A percentile compares a stretch with the other conserved stretches of the same genome.
Evolutionary conservation across 306 rosid genomes (phyloP).

Genomic region (Parietaria judaica): DNA sequence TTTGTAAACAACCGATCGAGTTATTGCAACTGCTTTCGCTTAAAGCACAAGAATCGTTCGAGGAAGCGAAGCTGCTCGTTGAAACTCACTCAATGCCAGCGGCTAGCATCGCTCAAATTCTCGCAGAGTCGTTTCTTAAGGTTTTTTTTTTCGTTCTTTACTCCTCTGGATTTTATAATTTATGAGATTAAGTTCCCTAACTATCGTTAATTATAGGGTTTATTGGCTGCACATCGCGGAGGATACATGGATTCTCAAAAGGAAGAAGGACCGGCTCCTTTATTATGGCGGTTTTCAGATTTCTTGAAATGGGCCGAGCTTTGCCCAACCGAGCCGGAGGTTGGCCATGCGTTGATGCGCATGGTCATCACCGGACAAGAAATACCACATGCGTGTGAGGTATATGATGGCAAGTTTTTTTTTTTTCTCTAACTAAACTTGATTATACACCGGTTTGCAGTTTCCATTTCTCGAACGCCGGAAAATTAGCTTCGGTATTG

Average conservation of each 20-base stretch:
- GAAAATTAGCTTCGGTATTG: too few relatives aligned
- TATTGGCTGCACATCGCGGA: constrained; percentile 98
- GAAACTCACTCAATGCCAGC: constrained; percentile 87
- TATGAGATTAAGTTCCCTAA: background rate
- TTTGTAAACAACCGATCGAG: constrained; percentile 82
- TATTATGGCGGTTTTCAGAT: constrained; percentile 92
- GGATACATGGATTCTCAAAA: constrained; percentile 95
- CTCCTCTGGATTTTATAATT: background rate
- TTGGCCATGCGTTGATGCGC: constrained; percentile 96
- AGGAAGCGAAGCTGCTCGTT: constrained; percentile 81
- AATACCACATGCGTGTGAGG: constrained; percentile 98
- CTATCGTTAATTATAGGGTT: constrained; percentile 41
- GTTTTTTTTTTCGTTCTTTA: constrained; percentile 28
- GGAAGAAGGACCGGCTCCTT: constrained; percentile 98
- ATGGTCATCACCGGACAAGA: constrained; percentile 99
- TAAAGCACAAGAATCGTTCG: constrained; percentile 96
- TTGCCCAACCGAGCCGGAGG: constrained; percentile 90
- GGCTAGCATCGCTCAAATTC: constrained; percentile 88
- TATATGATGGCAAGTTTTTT: constrained; percentile 20
- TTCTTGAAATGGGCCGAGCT: constrained; percentile 99
- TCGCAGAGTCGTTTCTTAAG: constrained; percentile 94
- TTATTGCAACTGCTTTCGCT: constrained; percentile 90
- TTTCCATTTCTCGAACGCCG: too few relatives aligned
- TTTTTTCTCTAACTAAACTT: constrained; percentile 1
- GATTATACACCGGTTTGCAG: background rate